Conservation (phyloP, 768 basidiomycete species). For the Leucosporidium scottii region DNA sequence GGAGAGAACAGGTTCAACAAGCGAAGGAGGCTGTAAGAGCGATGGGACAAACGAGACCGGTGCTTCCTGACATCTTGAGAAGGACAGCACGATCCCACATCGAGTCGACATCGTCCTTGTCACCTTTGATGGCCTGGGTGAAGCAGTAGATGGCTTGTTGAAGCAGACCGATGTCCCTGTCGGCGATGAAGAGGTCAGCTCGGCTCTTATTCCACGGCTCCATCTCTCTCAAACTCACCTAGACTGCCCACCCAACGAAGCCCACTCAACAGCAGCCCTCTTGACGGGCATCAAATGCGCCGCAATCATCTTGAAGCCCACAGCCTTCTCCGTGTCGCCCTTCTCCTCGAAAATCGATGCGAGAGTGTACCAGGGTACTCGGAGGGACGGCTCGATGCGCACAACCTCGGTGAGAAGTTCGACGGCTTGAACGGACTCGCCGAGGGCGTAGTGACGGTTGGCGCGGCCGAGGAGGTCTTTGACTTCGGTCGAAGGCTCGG, state of each 20-base stretch:
- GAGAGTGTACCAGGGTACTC: slow-evolving; percentile 77
- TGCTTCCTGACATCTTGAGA: slow-evolving; percentile 66
- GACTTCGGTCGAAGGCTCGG: slow-evolving; percentile 43
- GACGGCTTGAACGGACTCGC: slow-evolving; percentile 60
- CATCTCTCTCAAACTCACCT: slow-evolving; percentile 48
- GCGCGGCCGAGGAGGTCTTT: slow-evolving; percentile 65
- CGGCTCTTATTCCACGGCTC: background rate
- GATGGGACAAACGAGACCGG: slow-evolving; percentile 52
- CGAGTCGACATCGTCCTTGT: slow-evolving; percentile 73
- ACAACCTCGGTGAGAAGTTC: slow-evolving; percentile 85
- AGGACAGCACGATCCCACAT: slow-evolving; percentile 83
- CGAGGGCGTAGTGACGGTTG: slow-evolving; percentile 76
- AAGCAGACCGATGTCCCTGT: slow-evolving; percentile 60
- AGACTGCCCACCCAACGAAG: slow-evolving; percentile 64
- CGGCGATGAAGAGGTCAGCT: background rate
- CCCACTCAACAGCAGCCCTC: slow-evolving; percentile 67
- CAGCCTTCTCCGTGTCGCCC: slow-evolving; percentile 59
- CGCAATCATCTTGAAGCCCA: slow-evolving; percentile 80
- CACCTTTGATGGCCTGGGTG: slow-evolving; percentile 67
- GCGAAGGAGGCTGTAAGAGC: background rate
- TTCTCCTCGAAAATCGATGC: slow-evolving; percentile 74
- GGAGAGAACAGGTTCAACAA: background rate
- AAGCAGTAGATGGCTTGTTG: slow-evolving; percentile 91
- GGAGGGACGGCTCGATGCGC: slow-evolving; percentile 79
- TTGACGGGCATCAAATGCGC: slow-evolving; percentile 72